phyloP scores from a whole-genome alignment of 2,329 filamentous ascomycete genomes.

The Aspergillus unguis region DNA sequence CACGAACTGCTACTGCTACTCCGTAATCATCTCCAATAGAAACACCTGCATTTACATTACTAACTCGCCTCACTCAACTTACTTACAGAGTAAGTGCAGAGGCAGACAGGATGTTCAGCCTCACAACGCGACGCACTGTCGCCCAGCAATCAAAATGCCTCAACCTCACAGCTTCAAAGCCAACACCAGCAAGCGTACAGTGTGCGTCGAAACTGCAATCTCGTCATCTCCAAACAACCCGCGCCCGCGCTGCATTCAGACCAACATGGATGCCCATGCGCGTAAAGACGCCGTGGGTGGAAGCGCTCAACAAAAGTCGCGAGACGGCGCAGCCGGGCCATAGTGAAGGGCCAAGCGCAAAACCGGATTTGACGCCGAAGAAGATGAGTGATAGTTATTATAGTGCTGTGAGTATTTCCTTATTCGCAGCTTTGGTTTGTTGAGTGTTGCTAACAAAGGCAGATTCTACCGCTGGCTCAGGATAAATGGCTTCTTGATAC shows the following conservation, averaged over 20 bases:
- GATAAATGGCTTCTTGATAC: constrained; percentile 76
- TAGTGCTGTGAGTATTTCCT: constrained; percentile 52
- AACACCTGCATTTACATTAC: constrained; percentile 10
- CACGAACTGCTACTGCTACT: not conserved
- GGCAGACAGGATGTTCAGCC: constrained; percentile 15
- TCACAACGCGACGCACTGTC: constrained; percentile 19
- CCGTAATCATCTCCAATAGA: constrained; percentile 1
- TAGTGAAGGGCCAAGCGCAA: constrained; percentile 25
- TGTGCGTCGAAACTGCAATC: constrained; percentile 5
- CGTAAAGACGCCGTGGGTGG: constrained; percentile 66
- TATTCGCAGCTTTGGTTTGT: not conserved
- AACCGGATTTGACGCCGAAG: constrained; percentile 61
- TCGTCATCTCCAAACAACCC: constrained; percentile 30
- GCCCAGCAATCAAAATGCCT: constrained; percentile 21
- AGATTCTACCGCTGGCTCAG: constrained; percentile 65
- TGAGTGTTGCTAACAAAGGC: constrained; percentile 17
- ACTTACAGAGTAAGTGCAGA: not conserved
- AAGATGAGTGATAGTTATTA: constrained; percentile 71
- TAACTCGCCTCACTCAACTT: not conserved
- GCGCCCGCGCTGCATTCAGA: constrained; percentile 24
- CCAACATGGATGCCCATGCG: constrained; percentile 53
- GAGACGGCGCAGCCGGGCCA: constrained; percentile 35
- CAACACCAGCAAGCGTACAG: constrained; percentile 5
- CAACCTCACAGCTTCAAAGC: constrained; percentile 7
- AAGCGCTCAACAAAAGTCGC: constrained; percentile 57